These are phyloP conservation scores for Calonectria fujianensis DNA, from an alignment of 2,329 filamentous ascomycete species.

Conservation along the genomic window DNA sequence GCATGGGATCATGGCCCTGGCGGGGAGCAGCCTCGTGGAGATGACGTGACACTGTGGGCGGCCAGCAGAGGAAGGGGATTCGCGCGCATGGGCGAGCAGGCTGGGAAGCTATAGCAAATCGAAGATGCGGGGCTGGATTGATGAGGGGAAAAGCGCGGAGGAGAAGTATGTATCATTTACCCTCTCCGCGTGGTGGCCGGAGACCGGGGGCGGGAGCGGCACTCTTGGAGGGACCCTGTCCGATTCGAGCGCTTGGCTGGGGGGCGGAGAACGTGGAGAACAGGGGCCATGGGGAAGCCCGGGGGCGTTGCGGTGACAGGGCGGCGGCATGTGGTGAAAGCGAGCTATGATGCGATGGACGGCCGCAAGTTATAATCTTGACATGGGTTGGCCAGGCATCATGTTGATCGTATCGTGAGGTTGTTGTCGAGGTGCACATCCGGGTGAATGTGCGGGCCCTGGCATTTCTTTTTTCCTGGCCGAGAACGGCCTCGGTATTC, in stretches of 20 bases:
- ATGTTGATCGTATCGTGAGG: background rate
- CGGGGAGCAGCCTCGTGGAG: slow-evolving; percentile 6
- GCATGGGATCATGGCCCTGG: background rate
- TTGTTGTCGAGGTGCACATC: background rate
- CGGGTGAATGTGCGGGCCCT: background rate
- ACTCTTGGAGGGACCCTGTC: slow-evolving; percentile 24
- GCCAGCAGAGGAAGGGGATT: slow-evolving; percentile 32
- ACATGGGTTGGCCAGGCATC: background rate
- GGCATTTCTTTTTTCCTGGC: background rate
- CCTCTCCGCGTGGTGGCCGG: background rate
- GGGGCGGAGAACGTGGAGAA: slow-evolving; percentile 20
- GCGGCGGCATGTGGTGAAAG: background rate
- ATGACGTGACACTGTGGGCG: background rate
- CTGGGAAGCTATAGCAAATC: slow-evolving; percentile 3
- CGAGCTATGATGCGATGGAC: slow-evolving; percentile 26
- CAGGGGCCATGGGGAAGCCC: background rate
- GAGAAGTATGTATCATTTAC: background rate
- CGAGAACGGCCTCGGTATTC: background rate
- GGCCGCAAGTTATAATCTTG: background rate
- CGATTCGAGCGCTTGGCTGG: slow-evolving; percentile 42
- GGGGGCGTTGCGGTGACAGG: slow-evolving; percentile 12
- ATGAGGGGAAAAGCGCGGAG: slow-evolving; percentile 9
- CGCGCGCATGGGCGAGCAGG: slow-evolving; percentile 31
- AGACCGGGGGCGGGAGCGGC: slow-evolving; percentile 33
- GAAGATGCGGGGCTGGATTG: slow-evolving; percentile 29